A percentile compares a stretch with the other conserved stretches of the same genome.
These are phyloP conservation scores for Cutaneotrichosporon mucoides DNA, from an alignment of 1,284 basidiomycete genomes.

Conservation along the genomic window DNA sequence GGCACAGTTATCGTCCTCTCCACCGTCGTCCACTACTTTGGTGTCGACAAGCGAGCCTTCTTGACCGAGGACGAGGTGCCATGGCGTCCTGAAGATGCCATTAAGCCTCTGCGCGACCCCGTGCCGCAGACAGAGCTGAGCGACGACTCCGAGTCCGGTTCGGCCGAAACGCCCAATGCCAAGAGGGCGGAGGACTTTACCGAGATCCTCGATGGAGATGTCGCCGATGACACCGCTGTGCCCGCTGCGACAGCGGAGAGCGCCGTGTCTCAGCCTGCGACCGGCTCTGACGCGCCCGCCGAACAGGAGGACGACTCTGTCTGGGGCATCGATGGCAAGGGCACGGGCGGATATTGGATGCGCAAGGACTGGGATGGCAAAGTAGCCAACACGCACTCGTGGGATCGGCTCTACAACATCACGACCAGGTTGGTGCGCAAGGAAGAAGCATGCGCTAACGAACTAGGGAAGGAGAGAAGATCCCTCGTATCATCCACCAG, in stretches of 20 bases:
- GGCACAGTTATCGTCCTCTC: slow-evolving; percentile 91
- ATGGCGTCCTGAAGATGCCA: slow-evolving; percentile 48
- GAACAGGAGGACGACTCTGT: background rate
- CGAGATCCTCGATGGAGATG: background rate
- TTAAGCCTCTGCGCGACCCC: slow-evolving; percentile 20
- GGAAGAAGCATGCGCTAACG: background rate
- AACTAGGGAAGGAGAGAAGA: slow-evolving; percentile 56
- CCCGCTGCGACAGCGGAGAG: no score
- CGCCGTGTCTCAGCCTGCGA: no score
- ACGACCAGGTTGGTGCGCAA: slow-evolving; percentile 24
- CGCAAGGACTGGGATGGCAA: slow-evolving; percentile 42
- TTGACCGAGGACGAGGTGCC: slow-evolving; percentile 74
- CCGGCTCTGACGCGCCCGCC: background rate
- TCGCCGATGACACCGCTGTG: no score
- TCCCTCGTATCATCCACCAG: slow-evolving; percentile 94
- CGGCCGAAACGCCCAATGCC: background rate
- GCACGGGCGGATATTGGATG: slow-evolving; percentile 47
- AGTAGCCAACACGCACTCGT: slow-evolving; percentile 34
- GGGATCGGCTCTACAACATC: slow-evolving; percentile 43
- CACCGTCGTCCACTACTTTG: slow-evolving; percentile 84
- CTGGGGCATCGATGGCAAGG: slow-evolving; percentile 46
- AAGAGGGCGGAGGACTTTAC: slow-evolving; percentile 11
- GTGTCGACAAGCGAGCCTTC: slow-evolving; percentile 72
- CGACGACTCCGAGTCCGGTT: background rate
- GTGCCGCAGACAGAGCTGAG: background rate